phyloP scores from a whole-genome alignment of 2,329 filamentous ascomycete species.

The Shiraia sp. region DNA sequence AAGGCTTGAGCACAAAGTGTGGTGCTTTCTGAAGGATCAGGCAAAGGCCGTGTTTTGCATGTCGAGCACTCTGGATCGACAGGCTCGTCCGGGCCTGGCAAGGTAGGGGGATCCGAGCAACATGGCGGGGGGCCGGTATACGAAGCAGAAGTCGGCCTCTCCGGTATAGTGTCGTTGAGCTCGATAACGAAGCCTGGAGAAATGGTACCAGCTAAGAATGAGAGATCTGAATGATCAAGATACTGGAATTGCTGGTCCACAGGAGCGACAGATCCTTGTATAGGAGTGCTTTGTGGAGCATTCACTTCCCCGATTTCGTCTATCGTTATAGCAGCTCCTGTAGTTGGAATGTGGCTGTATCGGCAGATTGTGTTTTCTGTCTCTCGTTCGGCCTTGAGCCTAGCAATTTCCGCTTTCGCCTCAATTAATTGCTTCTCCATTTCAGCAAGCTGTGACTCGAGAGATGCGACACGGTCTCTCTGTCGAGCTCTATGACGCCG shows the following conservation, averaged over 20 bases:
- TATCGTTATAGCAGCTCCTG: neutral
- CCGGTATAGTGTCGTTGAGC: constrained; percentile 3
- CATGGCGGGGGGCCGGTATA: constrained; percentile 28
- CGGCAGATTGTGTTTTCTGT: constrained; percentile 9
- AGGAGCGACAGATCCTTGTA: neutral
- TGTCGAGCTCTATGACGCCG: constrained; percentile 54
- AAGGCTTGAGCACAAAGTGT: constrained; percentile 42
- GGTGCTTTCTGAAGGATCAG: constrained; percentile 34
- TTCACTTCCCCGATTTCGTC: neutral
- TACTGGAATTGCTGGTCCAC: constrained; percentile 10
- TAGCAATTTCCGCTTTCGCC: constrained; percentile 30
- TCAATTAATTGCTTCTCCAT: constrained; percentile 29
- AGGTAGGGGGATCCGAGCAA: constrained; percentile 18
- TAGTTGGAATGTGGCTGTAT: constrained; percentile 1
- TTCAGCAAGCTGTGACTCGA: constrained; percentile 43
- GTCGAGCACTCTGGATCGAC: constrained; percentile 29
- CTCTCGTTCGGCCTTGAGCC: constrained; percentile 23
- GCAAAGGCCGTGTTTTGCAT: constrained; percentile 29
- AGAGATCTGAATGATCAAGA: constrained; percentile 10
- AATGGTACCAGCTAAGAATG: constrained; percentile 13
- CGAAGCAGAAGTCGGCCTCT: constrained; percentile 1
- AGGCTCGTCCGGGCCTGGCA: constrained; percentile 1
- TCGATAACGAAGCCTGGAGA: constrained; percentile 2
- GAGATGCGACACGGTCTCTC: constrained; percentile 45
- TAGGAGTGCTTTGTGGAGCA: constrained; percentile 2